These are phyloP conservation scores for Lentithecium fluviatile DNA, from an alignment of 495 filamentous ascomycete genomes.

Conservation along the genomic window DNA sequence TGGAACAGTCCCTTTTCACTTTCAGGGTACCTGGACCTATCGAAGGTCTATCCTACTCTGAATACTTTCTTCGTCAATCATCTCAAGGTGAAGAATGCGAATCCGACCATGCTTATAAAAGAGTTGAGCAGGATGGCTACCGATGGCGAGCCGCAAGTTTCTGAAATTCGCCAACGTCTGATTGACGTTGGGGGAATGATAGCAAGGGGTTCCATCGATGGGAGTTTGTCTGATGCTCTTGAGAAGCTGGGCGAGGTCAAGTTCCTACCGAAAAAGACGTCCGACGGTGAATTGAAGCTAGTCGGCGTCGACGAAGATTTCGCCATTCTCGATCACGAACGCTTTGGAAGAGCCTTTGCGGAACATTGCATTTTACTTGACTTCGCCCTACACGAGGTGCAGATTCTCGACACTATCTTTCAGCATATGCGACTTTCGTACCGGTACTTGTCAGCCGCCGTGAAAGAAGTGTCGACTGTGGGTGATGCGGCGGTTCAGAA, in stretches of 20 bases:
- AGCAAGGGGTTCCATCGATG: background rate
- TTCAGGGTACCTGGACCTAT: background rate
- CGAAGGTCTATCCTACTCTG: background rate
- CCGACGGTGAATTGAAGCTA: background rate
- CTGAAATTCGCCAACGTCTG: background rate
- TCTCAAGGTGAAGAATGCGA: constrained; percentile 8
- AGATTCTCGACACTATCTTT: constrained; percentile 9
- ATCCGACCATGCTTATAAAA: background rate
- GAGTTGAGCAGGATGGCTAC: constrained; percentile 3
- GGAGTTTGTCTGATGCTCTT: background rate
- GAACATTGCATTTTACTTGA: background rate
- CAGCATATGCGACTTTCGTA: background rate
- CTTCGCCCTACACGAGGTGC: constrained; percentile 8
- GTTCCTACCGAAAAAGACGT: constrained; percentile 1
- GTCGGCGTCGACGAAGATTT: constrained; percentile 12
- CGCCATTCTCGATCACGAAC: constrained; percentile 16
- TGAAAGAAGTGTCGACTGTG: constrained; percentile 3
- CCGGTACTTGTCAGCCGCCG: constrained; percentile 8
- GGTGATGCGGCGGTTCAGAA: background rate
- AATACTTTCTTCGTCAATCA: constrained; percentile 4
- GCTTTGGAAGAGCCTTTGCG: constrained; percentile 5
- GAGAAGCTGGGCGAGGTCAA: background rate
- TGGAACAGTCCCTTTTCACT: constrained; percentile 1
- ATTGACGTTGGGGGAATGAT: constrained; percentile 8
- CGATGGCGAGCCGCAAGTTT: background rate